These are phyloP conservation scores for Schrenkiella parvula DNA, from an alignment of 345 rosid species.

Conservation along the genomic window DNA sequence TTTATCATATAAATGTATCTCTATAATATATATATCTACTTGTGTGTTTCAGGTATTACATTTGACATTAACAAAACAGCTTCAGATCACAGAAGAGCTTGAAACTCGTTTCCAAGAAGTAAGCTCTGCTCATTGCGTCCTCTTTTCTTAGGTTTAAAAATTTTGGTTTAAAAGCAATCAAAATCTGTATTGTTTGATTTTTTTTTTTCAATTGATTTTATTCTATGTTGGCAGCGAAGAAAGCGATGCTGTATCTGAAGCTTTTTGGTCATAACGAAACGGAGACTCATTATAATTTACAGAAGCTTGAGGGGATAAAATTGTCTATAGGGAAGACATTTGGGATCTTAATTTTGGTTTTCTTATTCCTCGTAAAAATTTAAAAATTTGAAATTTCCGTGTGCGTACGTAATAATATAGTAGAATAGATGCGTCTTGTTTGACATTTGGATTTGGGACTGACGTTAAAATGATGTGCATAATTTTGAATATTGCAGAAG, in stretches of 20 bases:
- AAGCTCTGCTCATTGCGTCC: no score
- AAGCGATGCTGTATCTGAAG: slow-evolving; percentile 19
- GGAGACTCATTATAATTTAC: background rate
- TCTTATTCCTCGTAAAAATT: background rate
- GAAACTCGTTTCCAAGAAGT: slow-evolving; percentile 39
- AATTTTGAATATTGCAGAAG: no score
- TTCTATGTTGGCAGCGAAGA: slow-evolving; percentile 20
- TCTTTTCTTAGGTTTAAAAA: no score
- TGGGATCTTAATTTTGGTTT: background rate
- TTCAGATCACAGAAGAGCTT: slow-evolving; percentile 60
- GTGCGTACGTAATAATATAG: no score
- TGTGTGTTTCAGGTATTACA: slow-evolving; percentile 58
- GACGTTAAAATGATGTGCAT: no score
- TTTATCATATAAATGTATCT: background rate
- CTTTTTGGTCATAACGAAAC: background rate
- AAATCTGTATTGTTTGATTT: background rate
- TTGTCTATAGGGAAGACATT: background rate
- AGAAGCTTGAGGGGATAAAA: background rate
- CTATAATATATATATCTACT: background rate
- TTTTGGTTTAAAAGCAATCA: no score
- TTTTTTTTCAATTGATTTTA: background rate
- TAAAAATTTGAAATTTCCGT: background rate
- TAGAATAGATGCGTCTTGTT: no score
- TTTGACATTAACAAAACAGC: slow-evolving; percentile 61
- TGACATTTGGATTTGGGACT: no score